These are phyloP conservation scores for Fraxinus nigra DNA, from an alignment of 305 asterid species.

Conservation along the genomic window DNA sequence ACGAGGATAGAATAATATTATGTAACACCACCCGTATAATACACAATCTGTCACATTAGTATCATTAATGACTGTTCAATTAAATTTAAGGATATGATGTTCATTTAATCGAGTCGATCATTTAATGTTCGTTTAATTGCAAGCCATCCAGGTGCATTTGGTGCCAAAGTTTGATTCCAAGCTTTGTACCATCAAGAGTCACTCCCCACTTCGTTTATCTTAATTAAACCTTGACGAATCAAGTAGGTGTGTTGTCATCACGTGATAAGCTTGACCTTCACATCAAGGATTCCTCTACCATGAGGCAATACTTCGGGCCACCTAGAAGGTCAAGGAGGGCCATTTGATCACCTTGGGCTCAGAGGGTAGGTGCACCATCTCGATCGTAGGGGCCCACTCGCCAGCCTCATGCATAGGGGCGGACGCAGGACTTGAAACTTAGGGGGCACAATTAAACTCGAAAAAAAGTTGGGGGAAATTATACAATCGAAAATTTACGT, in stretches of 20 bases:
- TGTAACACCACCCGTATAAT: too few relatives aligned
- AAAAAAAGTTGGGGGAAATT: too few relatives aligned
- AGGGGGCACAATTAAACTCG: too few relatives aligned
- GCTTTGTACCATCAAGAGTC: background rate
- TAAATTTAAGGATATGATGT: background rate
- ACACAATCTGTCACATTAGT: background rate
- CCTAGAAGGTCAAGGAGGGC: background rate
- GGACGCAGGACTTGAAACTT: too few relatives aligned
- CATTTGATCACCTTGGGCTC: too few relatives aligned
- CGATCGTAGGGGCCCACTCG: too few relatives aligned
- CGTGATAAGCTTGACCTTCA: background rate
- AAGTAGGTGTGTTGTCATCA: background rate
- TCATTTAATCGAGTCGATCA: too few relatives aligned
- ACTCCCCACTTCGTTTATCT: background rate
- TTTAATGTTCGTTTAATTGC: background rate
- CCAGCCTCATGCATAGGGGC: too few relatives aligned
- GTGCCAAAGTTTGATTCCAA: background rate
- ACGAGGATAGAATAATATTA: too few relatives aligned
- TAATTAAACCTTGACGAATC: background rate
- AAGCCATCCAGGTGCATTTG: background rate
- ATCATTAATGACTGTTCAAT: too few relatives aligned
- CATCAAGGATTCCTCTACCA: background rate
- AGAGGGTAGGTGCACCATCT: too few relatives aligned
- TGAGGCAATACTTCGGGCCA: background rate
- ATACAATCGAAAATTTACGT: too few relatives aligned